Base-by-base conservation (phyloP, 108 stramenopile genomes). In the Aurantiochytrium sp. region DNA sequence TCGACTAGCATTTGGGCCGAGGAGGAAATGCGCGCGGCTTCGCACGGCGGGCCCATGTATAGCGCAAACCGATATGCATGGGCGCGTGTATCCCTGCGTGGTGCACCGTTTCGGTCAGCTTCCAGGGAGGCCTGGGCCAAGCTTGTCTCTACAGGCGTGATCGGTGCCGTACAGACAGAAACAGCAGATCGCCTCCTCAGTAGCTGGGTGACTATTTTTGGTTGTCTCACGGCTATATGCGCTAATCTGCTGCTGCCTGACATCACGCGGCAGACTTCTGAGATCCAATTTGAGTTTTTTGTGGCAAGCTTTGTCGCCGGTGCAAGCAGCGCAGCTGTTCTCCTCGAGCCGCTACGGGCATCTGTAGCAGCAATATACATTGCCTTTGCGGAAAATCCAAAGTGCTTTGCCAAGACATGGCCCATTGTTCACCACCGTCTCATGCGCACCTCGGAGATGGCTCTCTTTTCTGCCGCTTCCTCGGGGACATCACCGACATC, bases 371-470 rank as follows among this genome's bases (percentile, higher is more conserved):
- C 76, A 8, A 83, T 83, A 8, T 83, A 21, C 28, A 83, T 83
- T 35, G 19, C 76, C 25, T 83, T 83, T 83, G 76, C 76, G 49
- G 76, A 83, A 23, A 53, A 83, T 28, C 76, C 76, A 12, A 53
- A 83, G 45, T 83, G 76, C 3, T 83, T 83, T 35, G 76, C 76
- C 51, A 83, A 83, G 51, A 45, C 44, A 18, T 53, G 51, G 49
- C 76, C 76, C 25, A 83, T 83, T 83, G 76, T 83, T 35, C 76
- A 83, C 51, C 76, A 83, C 49, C 76, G 76, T 53, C 51, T 83
- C 45, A 53, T 53, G 51, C 45, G 76, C n/a, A 47, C 51, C n/a
- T 83, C 49, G 25, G 76, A 83, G 23, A 47, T 83, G 76, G n/a
- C 76, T 55, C 51, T 47, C 49, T 83, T 83, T 35, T 83, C 76